Evolutionary conservation across 2,329 filamentous ascomycete species (phyloP).

Genomic region (Metarhizium robertsii): DNA sequence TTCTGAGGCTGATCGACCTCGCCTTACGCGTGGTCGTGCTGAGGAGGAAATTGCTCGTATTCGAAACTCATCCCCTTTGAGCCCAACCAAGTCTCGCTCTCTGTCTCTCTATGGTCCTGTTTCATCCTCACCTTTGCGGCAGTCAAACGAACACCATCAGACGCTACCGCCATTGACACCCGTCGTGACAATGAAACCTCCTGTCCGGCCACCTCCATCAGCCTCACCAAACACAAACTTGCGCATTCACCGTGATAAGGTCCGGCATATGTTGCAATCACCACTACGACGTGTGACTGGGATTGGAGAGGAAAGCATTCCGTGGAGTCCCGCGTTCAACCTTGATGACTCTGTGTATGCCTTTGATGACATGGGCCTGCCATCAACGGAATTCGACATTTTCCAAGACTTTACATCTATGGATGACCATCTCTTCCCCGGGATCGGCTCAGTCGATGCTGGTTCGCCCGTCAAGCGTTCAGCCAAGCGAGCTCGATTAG

Average conservation of each 20-base stretch:
- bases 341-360: slow-evolving; percentile 47
- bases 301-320: slow-evolving; percentile 35
- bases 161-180: slow-evolving; percentile 75
- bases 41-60: slow-evolving; percentile 94
- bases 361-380: slow-evolving; percentile 38
- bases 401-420: slow-evolving; percentile 34
- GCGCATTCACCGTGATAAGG: slow-evolving; percentile 74
- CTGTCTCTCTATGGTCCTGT: slow-evolving; percentile 40
- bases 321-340: slow-evolving; percentile 60
- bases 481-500: slow-evolving; percentile 48
- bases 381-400: slow-evolving; percentile 52
- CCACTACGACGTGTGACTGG: slow-evolving; percentile 45
- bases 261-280: slow-evolving; percentile 73
- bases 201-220: slow-evolving; percentile 51
- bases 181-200: slow-evolving; percentile 67
- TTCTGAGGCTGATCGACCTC: slow-evolving; percentile 71
- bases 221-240: slow-evolving; percentile 91
- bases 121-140: slow-evolving; percentile 62
- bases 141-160: slow-evolving; percentile 40
- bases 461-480: slow-evolving; percentile 62
- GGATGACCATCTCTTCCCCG: slow-evolving; percentile 21
- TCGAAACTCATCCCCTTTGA: slow-evolving; percentile 86
- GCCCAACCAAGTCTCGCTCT: slow-evolving; percentile 63
- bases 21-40: slow-evolving; percentile 79
- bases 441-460: slow-evolving; percentile 37